Base-by-base conservation (phyloP, 345 rosid species). In the Aethionema arabicum region DNA sequence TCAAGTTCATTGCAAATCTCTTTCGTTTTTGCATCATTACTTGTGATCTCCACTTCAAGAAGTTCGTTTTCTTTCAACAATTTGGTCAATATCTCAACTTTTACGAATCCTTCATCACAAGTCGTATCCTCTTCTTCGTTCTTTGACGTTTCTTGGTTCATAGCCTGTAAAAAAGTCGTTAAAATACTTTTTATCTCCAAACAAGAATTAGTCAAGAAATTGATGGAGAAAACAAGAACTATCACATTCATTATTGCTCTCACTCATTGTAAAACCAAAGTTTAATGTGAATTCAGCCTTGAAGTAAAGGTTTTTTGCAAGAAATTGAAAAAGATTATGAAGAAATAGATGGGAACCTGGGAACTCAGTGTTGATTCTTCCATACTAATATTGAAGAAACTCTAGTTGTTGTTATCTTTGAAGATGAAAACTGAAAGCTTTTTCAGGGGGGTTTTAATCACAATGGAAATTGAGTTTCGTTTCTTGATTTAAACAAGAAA, bases 61-160 rank as follows among this genome's bases (percentile, higher is more conserved):
- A 42, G 6, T 12, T 56, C 36, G 21, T 56, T 56, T 13, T 59
- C 64, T 59, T 59, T 35, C 67, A 82, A 72, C 49, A 90, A 80
- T 68, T 80, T 70, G 57, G 86, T 76, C 73, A 85, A 68, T 72
- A 68, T 85, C 74, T 87, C 97, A 44, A 95, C 90, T 67, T 95
- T 95, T 11, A 90, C 78, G 69, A 93, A 95, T 57, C 81, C 97
- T 63, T 87, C 90, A 61, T 80, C 95, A 50, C 72, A 64, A 44
- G 75, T 69, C 46, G 79, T 76, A 71, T 89, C 99, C 44, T 93
- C 90, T 39, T 87, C 95, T 48, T 84, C 90, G 72, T 81, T 87
- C 11, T 56, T 56, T 4, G 52, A 68, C 68, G 72, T 30, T 16
- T 72, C 82, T 66, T 77, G 82, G 31, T 76, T 81, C 35, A 56